Evolutionary conservation across 2,329 filamentous ascomycete genomes (phyloP).

Genomic region (Boeremia lycopersici): DNA sequence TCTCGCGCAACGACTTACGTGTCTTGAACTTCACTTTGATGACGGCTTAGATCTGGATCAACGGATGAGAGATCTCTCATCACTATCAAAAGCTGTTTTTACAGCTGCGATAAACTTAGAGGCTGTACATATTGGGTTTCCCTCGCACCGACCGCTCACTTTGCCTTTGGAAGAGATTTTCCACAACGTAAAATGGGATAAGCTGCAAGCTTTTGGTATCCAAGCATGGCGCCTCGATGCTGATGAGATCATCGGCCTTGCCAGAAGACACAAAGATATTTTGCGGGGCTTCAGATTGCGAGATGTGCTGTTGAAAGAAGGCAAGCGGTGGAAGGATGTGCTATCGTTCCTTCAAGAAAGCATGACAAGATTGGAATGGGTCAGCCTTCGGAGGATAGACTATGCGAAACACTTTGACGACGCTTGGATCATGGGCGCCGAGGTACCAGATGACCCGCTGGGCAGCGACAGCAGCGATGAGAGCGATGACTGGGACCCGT

Average conservation of each 20-base stretch:
- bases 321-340: constrained; percentile 66
- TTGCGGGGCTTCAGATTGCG: constrained; percentile 65
- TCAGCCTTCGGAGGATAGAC: constrained; percentile 66
- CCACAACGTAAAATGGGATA: constrained; percentile 65
- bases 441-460: constrained; percentile 55
- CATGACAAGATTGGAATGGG: constrained; percentile 64
- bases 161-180: constrained; percentile 66
- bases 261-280: constrained; percentile 60
- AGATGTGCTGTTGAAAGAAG: constrained; percentile 66
- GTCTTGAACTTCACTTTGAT: constrained; percentile 68
- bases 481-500: constrained; percentile 43
- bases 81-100: constrained; percentile 64
- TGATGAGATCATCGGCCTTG: constrained; percentile 65
- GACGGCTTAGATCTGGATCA: constrained; percentile 62
- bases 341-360: constrained; percentile 62
- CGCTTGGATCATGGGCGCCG: constrained; percentile 52
- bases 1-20: constrained; percentile 63
- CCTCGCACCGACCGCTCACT: constrained; percentile 61
- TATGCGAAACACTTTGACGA: constrained; percentile 63
- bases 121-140: constrained; percentile 69
- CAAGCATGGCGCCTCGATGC: constrained; percentile 67
- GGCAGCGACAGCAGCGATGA: constrained; percentile 53
- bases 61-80: constrained; percentile 63
- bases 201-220: constrained; percentile 67
- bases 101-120: constrained; percentile 64